Conservation (phyloP, 2,329 filamentous ascomycete species). For the Colletotrichum tamarilloi region DNA sequence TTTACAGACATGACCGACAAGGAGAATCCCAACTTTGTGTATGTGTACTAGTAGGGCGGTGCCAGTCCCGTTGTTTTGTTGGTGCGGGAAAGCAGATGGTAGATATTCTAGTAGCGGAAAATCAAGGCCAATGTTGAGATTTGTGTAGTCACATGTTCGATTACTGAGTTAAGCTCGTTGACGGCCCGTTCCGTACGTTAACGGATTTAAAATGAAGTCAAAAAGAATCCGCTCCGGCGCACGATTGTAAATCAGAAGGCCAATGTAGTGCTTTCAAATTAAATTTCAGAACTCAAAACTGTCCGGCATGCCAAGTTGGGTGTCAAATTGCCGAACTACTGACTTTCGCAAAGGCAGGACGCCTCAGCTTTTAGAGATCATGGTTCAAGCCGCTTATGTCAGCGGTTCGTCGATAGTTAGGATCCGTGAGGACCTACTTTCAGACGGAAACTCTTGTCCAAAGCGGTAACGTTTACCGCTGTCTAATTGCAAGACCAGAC, state of each 20-base stretch:
- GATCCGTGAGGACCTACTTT: background rate
- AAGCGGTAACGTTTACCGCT: background rate
- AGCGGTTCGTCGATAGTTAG: background rate
- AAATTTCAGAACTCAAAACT: too few relatives aligned
- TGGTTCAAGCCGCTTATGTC: background rate
- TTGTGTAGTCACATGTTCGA: too few relatives aligned
- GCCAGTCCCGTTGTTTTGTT: background rate
- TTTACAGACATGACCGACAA: constrained; percentile 55
- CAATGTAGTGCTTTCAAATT: too few relatives aligned
- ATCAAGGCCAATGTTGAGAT: too few relatives aligned
- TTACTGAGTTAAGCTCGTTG: background rate
- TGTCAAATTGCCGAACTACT: background rate
- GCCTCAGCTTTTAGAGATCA: background rate
- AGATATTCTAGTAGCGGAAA: background rate
- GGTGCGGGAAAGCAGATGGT: background rate
- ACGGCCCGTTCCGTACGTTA: background rate
- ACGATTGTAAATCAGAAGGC: too few relatives aligned
- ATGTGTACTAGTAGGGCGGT: constrained; percentile 46
- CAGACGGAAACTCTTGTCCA: background rate
- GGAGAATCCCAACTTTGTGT: constrained; percentile 55
- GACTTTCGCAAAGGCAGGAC: background rate
- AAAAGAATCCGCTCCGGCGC: too few relatives aligned
- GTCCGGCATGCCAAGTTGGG: background rate
- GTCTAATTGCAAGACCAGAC: too few relatives aligned
- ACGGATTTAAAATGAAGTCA: too few relatives aligned